Conservation (phyloP, 1,284 basidiomycete species). For the Sporisorium iseilematis-ciliati region DNA sequence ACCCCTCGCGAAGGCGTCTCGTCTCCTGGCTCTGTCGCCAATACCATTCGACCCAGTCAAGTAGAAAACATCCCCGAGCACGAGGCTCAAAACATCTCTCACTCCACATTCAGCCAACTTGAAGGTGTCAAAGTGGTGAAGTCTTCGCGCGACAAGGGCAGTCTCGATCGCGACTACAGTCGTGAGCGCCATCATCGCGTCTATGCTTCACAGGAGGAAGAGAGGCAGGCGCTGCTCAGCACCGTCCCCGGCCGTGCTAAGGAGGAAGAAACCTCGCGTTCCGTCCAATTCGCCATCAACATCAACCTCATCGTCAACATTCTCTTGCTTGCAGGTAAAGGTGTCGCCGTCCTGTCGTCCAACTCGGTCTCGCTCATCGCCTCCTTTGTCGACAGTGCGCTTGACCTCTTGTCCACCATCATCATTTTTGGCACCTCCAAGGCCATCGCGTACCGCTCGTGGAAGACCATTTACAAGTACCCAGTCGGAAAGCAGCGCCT, state of each 20-base stretch:
- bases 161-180: constrained; percentile 34
- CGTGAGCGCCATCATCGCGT: constrained; percentile 31
- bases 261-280: constrained; percentile 58
- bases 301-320: constrained; percentile 71
- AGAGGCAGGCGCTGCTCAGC: constrained; percentile 60
- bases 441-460: constrained; percentile 62
- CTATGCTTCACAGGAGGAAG: constrained; percentile 53
- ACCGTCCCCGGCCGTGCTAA: constrained; percentile 64
- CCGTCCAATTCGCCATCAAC: constrained; percentile 66
- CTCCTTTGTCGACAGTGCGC: constrained; percentile 73
- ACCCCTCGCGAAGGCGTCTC: constrained; percentile 29
- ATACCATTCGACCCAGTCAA: constrained; percentile 38
- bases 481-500: constrained; percentile 74
- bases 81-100: neutral
- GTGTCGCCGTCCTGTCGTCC: constrained; percentile 73
- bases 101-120: neutral
- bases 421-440: constrained; percentile 68
- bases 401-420: constrained; percentile 74
- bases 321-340: constrained; percentile 73
- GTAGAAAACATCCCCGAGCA: constrained; percentile 41
- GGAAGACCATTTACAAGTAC: constrained; percentile 70
- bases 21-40: constrained; percentile 20
- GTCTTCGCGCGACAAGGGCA: constrained; percentile 16
- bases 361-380: constrained; percentile 75
- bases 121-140: constrained; percentile 19